Conservation (phyloP, 176 grass and related monocot species). For the Tillandsia leiboldiana region DNA sequence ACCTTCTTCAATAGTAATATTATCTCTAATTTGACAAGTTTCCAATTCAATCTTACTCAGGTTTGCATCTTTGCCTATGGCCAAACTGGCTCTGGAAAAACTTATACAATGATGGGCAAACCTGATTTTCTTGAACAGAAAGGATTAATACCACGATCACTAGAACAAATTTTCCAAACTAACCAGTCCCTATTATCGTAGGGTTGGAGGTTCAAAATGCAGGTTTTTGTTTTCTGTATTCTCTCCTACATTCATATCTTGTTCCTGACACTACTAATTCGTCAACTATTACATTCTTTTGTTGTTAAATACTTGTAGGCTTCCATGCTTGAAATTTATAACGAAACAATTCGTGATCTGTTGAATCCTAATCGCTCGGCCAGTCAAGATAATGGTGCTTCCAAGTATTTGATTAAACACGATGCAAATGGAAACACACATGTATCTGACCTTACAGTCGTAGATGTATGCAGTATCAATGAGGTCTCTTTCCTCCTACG, state of each 20-base stretch:
- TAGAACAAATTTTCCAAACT: constrained; percentile 87
- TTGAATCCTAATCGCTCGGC: constrained; percentile 30
- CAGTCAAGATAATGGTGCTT: constrained; percentile 20
- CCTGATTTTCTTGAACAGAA: constrained; percentile 40
- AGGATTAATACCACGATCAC: constrained; percentile 78
- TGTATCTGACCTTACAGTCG: constrained; percentile 65
- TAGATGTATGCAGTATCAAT: constrained; percentile 48
- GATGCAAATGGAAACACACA: constrained; percentile 64
- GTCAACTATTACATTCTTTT: background rate
- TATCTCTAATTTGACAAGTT: background rate
- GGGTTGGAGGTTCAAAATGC: constrained; percentile 90
- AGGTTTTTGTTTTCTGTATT: constrained; percentile 25
- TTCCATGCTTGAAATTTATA: constrained; percentile 96
- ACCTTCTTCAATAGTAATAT: too few species aligned
- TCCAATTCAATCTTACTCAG: constrained; percentile 16
- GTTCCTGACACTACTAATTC: too few species aligned
- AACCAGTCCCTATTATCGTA: constrained; percentile 50
- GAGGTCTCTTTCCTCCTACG: constrained; percentile 58
- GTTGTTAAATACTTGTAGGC: constrained; percentile 26
- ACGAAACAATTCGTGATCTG: constrained; percentile 90
- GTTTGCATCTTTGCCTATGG: constrained; percentile 99
- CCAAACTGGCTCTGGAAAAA: constrained; percentile 97
- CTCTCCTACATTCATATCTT: background rate
- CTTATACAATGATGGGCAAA: constrained; percentile 93
- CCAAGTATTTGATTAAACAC: constrained; percentile 75